These are phyloP conservation scores for Diaporthe destruens DNA, from an alignment of 2,329 filamentous ascomycete species.

Conservation along the genomic window DNA sequence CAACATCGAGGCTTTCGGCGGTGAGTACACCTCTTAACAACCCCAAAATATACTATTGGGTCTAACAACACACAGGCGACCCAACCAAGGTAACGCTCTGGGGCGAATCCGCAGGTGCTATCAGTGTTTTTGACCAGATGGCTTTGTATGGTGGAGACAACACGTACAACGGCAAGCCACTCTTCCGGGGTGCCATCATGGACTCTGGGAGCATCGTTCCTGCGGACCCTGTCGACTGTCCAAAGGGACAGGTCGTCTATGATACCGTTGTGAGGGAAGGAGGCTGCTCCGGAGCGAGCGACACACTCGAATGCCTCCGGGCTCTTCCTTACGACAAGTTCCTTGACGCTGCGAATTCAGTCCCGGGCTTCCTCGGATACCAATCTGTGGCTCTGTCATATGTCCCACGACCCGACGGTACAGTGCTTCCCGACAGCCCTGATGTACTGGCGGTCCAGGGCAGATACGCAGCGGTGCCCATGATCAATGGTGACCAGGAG, in stretches of 20 bases:
- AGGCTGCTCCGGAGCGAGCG: constrained; percentile 69
- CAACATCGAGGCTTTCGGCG: constrained; percentile 82
- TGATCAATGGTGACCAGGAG: constrained; percentile 79
- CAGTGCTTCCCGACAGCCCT: constrained; percentile 70
- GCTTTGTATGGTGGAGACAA: constrained; percentile 78
- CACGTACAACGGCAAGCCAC: constrained; percentile 78
- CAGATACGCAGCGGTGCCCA: constrained; percentile 62
- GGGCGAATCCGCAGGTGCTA: constrained; percentile 79
- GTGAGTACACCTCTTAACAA: constrained; percentile 48
- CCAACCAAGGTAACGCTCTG: constrained; percentile 83
- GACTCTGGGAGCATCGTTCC: constrained; percentile 75
- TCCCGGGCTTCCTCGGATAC: constrained; percentile 77
- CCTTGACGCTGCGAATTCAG: constrained; percentile 76
- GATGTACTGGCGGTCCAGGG: constrained; percentile 67
- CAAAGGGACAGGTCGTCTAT: constrained; percentile 75
- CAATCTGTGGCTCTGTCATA: constrained; percentile 78
- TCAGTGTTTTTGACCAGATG: constrained; percentile 84
- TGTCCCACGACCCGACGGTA: constrained; percentile 79
- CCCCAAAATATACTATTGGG: no score
- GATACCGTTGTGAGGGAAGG: constrained; percentile 70
- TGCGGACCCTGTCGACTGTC: constrained; percentile 72
- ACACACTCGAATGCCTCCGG: constrained; percentile 77
- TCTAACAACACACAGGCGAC: constrained; percentile 55
- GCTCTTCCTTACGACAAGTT: constrained; percentile 69
- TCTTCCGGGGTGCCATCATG: constrained; percentile 86